Percentiles rank a stretch among this genome's conserved stretches.
phyloP scores from a whole-genome alignment of 768 basidiomycete genomes.

The Peribolospora kevripleyi region DNA sequence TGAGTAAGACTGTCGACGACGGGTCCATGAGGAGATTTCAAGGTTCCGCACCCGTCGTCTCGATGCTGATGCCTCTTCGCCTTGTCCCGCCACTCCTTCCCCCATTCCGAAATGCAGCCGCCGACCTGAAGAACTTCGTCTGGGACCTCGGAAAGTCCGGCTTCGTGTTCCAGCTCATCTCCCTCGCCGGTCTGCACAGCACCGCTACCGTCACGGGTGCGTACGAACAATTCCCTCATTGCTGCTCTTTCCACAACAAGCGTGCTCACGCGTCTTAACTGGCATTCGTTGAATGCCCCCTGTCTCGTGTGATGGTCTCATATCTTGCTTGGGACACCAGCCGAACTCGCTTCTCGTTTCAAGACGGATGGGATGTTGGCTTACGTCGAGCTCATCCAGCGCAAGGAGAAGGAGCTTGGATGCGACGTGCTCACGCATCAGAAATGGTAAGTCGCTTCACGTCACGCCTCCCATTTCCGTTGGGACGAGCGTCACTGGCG shows the following conservation, averaged over 20 bases:
- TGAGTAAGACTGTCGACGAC: neutral
- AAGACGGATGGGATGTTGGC: constrained; percentile 80
- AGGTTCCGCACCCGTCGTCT: too few species aligned
- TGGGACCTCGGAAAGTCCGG: constrained; percentile 78
- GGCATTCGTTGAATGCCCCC: neutral
- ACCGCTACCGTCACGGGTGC: constrained; percentile 52
- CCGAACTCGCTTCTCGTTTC: constrained; percentile 53
- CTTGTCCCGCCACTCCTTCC: neutral
- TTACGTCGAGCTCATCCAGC: constrained; percentile 67
- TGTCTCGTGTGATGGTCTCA: neutral
- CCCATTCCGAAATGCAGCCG: constrained; percentile 24
- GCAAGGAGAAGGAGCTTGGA: constrained; percentile 65
- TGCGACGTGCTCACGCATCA: constrained; percentile 82
- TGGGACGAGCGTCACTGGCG: neutral
- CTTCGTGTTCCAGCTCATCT: constrained; percentile 70
- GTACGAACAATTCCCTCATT: constrained; percentile 6
- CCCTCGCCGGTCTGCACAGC: constrained; percentile 69
- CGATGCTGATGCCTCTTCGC: neutral
- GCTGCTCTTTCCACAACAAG: neutral
- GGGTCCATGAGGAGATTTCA: too few species aligned
- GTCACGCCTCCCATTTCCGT: too few species aligned
- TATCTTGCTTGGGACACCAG: constrained; percentile 19
- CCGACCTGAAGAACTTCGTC: constrained; percentile 55
- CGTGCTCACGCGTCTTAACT: neutral
- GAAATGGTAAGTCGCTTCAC: constrained; percentile 40